phyloP scores from a whole-genome alignment of 192 early-diverging fungal species.

The Chytriomyces hyalinus region DNA sequence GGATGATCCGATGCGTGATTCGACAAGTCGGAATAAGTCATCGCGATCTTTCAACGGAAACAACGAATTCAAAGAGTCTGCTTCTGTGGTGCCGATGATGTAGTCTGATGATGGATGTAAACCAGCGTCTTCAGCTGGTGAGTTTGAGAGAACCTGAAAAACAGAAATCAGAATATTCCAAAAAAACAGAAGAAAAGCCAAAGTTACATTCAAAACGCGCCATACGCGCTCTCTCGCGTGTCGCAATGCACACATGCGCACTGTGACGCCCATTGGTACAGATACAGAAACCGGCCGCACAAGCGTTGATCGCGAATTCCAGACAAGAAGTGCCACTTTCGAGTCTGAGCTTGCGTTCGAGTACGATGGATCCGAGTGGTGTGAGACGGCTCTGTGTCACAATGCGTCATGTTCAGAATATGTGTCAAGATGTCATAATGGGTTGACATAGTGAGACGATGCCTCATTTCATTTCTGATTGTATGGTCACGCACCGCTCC shows the following conservation, averaged over 20 bases:
- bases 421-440: neutral
- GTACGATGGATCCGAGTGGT: neutral
- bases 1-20: slow-evolving; percentile 13
- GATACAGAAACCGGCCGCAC: neutral
- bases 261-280: slow-evolving; percentile 13
- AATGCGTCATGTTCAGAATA: neutral
- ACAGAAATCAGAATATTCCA: neutral
- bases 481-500: neutral
- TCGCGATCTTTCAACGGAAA: neutral
- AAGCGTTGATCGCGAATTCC: neutral
- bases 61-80: neutral
- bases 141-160: slow-evolving; percentile 11
- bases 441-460: neutral
- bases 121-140: slow-evolving; percentile 34
- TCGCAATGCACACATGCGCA: neutral
- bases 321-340: slow-evolving; percentile 1
- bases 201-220: slow-evolving; percentile 25
- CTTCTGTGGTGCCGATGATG: slow-evolving; percentile 11
- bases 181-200: neutral
- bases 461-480: neutral
- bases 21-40: slow-evolving; percentile 18
- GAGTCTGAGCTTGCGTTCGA: neutral
- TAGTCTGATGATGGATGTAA: slow-evolving; percentile 30
- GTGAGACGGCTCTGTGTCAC: neutral
- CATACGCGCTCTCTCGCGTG: slow-evolving; percentile 17